Base-by-base conservation (phyloP, 139 green algal species). In the Auxenochlorella protothecoides region DNA sequence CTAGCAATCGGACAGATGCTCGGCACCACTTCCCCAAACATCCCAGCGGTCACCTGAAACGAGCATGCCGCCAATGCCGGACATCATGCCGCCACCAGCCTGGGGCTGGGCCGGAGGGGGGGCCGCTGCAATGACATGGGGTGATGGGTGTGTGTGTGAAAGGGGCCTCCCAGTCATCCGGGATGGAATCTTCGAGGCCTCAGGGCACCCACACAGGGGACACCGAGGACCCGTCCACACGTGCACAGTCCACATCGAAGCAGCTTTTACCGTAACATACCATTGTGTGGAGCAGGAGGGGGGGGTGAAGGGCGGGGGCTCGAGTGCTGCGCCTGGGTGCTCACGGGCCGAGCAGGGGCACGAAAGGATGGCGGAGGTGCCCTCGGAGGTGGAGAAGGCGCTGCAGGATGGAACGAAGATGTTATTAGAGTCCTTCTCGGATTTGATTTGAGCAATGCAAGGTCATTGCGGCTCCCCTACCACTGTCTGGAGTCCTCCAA, bases 1-100 rank as follows among this genome's bases (percentile, higher is more conserved):
- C 15, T 53, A 51, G 15, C 7, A 53, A 14, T 67, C 14, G 3
- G 7, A 51, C 7, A 53, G 27, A 53, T 44, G 15, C 14, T 3
- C 2, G 63, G 12, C 7, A 53, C 10, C 14, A 67, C 7, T 2
- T 10, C 63, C 15, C 27, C 27, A 44, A 44, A 44, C 27, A 44
- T 44, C 27, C 27, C 27, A 44, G 27, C 27, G 27, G 27, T 44
- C 27, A 67, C 63, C 77, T 66, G 76, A 80, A 6, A 85, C 84
- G 0, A 96, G 85, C 66, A 85, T 89, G 70, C 88, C 90, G 70
- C 88, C 90, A 5, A 96, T 76, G 55, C 89, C 89, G 55, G 78
- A 82, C 72, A 96, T 77, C 76, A 96, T 90, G 70, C 89, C 89
- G 68, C 90, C 90, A 56, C 88, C 68, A 70, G 68, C 60, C 16